Evolutionary conservation across 2,329 filamentous ascomycete species (phyloP).

Genomic region (Cercospora sojina): DNA sequence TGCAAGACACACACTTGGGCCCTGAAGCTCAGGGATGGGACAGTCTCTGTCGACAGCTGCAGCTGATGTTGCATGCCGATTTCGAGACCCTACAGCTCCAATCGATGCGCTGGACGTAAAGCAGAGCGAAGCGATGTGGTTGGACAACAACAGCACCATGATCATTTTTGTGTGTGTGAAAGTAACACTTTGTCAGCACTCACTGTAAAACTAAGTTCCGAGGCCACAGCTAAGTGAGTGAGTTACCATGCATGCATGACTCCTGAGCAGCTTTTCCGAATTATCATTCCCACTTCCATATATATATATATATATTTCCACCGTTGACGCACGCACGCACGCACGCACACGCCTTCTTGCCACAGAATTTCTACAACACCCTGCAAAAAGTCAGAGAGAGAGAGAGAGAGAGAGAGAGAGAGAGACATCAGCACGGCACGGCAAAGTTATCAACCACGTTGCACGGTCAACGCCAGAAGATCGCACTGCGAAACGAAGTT

Average conservation of each 20-base stretch:
- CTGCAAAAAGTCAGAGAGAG: too few relatives aligned
- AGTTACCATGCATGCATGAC: too few relatives aligned
- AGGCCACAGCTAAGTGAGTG: not conserved
- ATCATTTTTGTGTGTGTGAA: not conserved
- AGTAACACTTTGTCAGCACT: not conserved
- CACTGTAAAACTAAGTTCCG: too few relatives aligned
- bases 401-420: too few relatives aligned
- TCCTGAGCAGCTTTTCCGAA: not conserved
- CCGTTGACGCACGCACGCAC: too few relatives aligned
- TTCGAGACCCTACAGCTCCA: not conserved
- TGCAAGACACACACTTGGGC: not conserved
- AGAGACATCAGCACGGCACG: too few relatives aligned
- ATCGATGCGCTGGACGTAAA: accelerated
- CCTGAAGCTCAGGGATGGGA: not conserved
- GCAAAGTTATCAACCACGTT: too few relatives aligned
- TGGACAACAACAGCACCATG: not conserved
- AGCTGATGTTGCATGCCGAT: not conserved
- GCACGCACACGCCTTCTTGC: too few relatives aligned
- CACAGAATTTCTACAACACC: too few relatives aligned
- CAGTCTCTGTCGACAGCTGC: not conserved
- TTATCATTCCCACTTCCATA: not conserved
- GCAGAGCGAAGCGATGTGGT: not conserved
- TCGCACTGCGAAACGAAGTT: too few relatives aligned
- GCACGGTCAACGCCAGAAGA: too few relatives aligned
- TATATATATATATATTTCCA: too few relatives aligned